Base-by-base conservation (phyloP, 164 flowering plant genomes). In the Chimonanthus praecox region DNA sequence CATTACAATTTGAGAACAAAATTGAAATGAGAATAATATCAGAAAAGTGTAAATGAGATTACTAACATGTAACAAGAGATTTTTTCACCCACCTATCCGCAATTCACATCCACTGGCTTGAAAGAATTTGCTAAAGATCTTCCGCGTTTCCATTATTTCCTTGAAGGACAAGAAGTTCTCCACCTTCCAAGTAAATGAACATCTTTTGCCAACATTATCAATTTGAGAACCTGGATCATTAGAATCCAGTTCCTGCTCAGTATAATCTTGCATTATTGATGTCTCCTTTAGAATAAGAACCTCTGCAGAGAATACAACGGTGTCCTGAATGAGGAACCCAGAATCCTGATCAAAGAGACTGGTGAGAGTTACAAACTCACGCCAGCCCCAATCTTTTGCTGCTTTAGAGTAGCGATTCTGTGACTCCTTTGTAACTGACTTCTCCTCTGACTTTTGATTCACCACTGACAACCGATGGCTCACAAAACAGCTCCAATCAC, bases 351-450 rank as follows among this genome's bases (percentile, higher is more conserved):
- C 98, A 83, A 95, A 95, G 76, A 95, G 90, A 80, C 97, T 93
- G 0, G 97, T 93, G 63, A 93, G 97, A 0, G 98, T 95, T 78
- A 95, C 92, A 84, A 95, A 95, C 82, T 95, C 99, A 61, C 98
- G 94, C 98, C 98, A 95, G 4, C 98, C 99, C 99, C 99, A 95
- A 82, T 95, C 99, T 75, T 93, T 95, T 62, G 99, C 98, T 74
- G 98, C 90, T 82, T 95, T 95, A 13, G 99, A 95, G 80, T 92
- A 93, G 46, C 98, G 98, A 72, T 92, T 91, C 75, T 95, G 99
- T 70, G 99, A 93, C 79, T 95, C 99, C 82, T 93, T 93, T 4
- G 87, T 85, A 43, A 95, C 97, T 67, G 98, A 93, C 72, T 90
- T 95, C 69, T 95, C 99, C 77, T 92, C 97, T 89, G 84, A 84